Evolutionary conservation across 345 rosid genomes (phyloP), one percentile per base, ranked within the genome.

Genomic region (Eutrema heterophyllum): DNA sequence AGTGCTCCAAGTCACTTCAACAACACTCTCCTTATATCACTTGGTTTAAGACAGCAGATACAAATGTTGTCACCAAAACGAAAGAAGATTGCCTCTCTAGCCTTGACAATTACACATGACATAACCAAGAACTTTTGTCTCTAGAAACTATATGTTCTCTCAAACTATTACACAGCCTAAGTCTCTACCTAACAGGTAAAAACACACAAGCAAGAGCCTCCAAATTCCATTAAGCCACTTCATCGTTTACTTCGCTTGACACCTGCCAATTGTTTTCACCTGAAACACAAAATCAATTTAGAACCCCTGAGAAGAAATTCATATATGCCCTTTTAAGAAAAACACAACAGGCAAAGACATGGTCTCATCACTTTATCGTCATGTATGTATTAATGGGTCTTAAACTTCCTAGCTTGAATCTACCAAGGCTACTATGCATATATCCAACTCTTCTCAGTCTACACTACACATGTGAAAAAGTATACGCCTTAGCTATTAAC

Each of bases 201-300:
- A 67, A 40, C 15, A 21, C 40, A 54, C 40, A 35, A 73, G 29
- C 21, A 63, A 43, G 40, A 33, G 55, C 52, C 33, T 51, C 53
- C 24, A 50, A 10, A 53, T 35, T 29, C 60, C 62, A 18, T 72
- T 9, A n/a, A 24, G 11, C 61, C 44, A 71, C 49, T 44, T 64
- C 56, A 73, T 26, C 21, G 11, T 64, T 64, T 38, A 27, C 57
- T 73, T 73, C 59, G 27, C 71, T 15, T 45, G 50, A 55, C 65
- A 33, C 58, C 12, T 73, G 71, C 58, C 56, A 1, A 15, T 64
- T 53, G 58, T 46, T 65, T 62, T 16, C 65, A 73, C 71, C 77
- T 73, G 71, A 64, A 55, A 73, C 55, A 72, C 30, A 64, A 24
- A 9, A 54, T 33, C 50, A 55, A 62, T 60, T 2, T 48, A 36